phyloP scores from a whole-genome alignment of 768 basidiomycete genomes.

The Termitomyces sp. region DNA sequence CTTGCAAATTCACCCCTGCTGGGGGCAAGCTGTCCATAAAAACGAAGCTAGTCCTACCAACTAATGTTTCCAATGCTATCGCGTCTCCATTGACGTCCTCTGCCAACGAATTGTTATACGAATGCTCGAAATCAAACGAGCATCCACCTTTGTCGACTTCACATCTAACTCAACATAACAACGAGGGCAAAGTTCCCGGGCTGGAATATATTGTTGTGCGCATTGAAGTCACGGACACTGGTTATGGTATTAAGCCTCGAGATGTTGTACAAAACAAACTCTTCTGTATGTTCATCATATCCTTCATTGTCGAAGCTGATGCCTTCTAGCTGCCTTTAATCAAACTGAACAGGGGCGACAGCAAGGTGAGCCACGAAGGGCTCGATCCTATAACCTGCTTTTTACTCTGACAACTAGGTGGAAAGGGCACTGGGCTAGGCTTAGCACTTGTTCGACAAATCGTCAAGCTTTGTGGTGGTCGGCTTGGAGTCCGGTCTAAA shows the following conservation, averaged over 20 bases:
- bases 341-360: constrained; percentile 73
- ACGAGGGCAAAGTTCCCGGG: constrained; percentile 31
- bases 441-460: constrained; percentile 75
- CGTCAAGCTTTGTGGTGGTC: constrained; percentile 67
- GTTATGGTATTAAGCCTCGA: constrained; percentile 37
- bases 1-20: constrained; percentile 71
- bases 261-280: constrained; percentile 70
- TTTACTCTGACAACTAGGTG: constrained; percentile 28
- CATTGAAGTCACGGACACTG: constrained; percentile 79
- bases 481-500: constrained; percentile 64
- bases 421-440: constrained; percentile 70
- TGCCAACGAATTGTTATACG: neutral
- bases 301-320: neutral
- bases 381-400: neutral
- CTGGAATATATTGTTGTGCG: constrained; percentile 72
- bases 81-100: neutral
- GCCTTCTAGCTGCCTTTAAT: constrained; percentile 56
- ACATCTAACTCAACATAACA: constrained; percentile 47
- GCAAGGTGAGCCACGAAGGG: constrained; percentile 36
- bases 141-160: constrained; percentile 30
- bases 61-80: neutral
- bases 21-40: constrained; percentile 64
- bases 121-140: constrained; percentile 13
- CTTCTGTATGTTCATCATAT: constrained; percentile 45
- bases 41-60: constrained; percentile 51